These are phyloP conservation scores for Leccinum aurantiacum DNA, from an alignment of 768 basidiomycete species.

Conservation along the genomic window DNA sequence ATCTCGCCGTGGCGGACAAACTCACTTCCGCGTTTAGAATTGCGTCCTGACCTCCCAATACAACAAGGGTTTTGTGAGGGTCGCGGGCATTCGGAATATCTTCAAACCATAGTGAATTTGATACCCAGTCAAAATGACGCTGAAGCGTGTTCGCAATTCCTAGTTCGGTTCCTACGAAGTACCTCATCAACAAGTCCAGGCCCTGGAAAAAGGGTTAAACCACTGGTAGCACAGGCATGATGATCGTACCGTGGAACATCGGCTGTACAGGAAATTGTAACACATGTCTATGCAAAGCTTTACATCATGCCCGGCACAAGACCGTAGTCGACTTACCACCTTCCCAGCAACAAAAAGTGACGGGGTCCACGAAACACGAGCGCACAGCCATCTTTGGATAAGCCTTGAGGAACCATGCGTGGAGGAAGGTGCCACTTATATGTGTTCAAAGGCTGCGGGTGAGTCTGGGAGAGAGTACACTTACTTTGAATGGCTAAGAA, in stretches of 20 bases:
- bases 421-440: constrained; percentile 71
- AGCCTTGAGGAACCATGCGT: constrained; percentile 88
- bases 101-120: constrained; percentile 88
- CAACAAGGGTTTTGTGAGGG: constrained; percentile 62
- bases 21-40: constrained; percentile 74
- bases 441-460: constrained; percentile 4
- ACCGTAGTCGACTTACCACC: constrained; percentile 54
- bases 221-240: constrained; percentile 3
- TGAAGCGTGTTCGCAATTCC: constrained; percentile 86
- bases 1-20: background rate
- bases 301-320: background rate
- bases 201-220: constrained; percentile 44
- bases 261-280: constrained; percentile 84
- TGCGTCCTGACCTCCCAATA: constrained; percentile 80
- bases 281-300: constrained; percentile 63
- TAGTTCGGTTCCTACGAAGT: constrained; percentile 85
- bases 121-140: constrained; percentile 81
- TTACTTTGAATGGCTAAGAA: constrained; percentile 89
- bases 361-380: constrained; percentile 90
- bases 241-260: constrained; percentile 54
- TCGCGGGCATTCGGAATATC: constrained; percentile 82
- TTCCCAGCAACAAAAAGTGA: constrained; percentile 92
- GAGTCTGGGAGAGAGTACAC: constrained; percentile 20
- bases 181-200: constrained; percentile 77
- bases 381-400: constrained; percentile 66